Evolutionary conservation across 352 stramenopile species (phyloP), one percentile per base, ranked within the genome.

Genomic region (Blastocystis sp.): DNA sequence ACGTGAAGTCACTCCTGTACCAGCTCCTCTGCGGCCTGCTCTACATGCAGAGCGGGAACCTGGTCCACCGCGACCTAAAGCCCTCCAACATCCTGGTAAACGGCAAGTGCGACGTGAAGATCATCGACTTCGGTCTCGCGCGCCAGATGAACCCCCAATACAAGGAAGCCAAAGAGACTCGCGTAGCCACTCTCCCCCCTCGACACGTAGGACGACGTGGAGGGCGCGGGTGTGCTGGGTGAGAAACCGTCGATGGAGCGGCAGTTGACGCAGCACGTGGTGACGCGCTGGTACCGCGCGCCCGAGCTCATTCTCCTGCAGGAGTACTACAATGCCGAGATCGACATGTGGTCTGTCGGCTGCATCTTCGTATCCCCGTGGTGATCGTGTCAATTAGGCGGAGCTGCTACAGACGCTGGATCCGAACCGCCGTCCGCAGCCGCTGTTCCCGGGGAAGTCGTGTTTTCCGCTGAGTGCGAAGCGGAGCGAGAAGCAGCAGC

Each of bases 11-110:
- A 1, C 91, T 89, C 42, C 78, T 90, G 54, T 88, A 90, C 29
- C 95, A 98, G 88, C 98, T 99, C 86, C 89, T 99, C 4, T 94
- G 96, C 75, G 95, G 94, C 16, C 88, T 97, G 29, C 92, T 96
- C 79, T 95, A 96, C 79, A 86, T 96, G 53, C 93, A 81, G 53
- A 81, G 69, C 16, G 69, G 69, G 16, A 81, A 81, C 44, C 27
- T 94, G 49, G 87, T 94, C 38, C 91, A 94, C 78, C 90, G 91
- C 29, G 91, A 94, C 77, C 90, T 94, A 86, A 94, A 94, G 87
- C 91, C 91, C 3, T 92, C 89, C 69, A 93, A 93, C 84, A 91
- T 93, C 32, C 67, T 93, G 57, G 87, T 93, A 65, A 93, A 92
- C 84, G 91, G 90, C 32, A 92, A 92, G 44, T 93, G 90, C 72